Evolutionary conservation across 192 early-diverging fungal genomes (phyloP).

Genomic region (Coemansia furcata): DNA sequence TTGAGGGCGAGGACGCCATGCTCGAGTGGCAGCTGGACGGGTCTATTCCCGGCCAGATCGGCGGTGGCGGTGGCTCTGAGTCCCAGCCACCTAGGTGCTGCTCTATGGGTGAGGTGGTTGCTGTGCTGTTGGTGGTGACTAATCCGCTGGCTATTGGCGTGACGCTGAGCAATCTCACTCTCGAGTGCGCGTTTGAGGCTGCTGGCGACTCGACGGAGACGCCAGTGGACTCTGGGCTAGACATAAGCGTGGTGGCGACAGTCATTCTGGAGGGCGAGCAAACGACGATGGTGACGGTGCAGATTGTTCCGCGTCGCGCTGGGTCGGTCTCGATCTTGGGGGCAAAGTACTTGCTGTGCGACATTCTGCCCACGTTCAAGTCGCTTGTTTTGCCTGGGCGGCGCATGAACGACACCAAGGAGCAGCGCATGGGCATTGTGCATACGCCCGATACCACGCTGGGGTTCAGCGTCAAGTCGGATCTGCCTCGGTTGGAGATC

Average conservation of each 20-base stretch:
- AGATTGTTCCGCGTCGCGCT: slow-evolving; percentile 20
- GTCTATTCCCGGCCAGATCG: slow-evolving; percentile 7
- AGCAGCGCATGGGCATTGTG: slow-evolving; percentile 56
- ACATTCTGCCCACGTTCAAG: slow-evolving; percentile 69
- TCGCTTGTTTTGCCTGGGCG: slow-evolving; percentile 66
- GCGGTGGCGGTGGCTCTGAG: background rate
- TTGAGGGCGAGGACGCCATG: slow-evolving; percentile 45
- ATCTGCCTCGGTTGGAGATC: slow-evolving; percentile 83
- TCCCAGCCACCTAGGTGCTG: slow-evolving; percentile 19
- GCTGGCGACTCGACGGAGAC: background rate
- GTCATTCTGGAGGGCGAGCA: slow-evolving; percentile 42
- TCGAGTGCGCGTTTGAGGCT: slow-evolving; percentile 33
- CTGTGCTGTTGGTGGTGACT: slow-evolving; percentile 39
- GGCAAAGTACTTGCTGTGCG: slow-evolving; percentile 74
- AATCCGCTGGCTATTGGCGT: slow-evolving; percentile 49
- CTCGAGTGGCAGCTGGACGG: slow-evolving; percentile 28
- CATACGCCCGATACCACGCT: slow-evolving; percentile 74
- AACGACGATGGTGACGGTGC: slow-evolving; percentile 38
- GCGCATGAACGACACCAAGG: slow-evolving; percentile 74
- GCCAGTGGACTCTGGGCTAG: background rate
- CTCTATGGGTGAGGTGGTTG: slow-evolving; percentile 43
- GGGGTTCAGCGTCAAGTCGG: slow-evolving; percentile 69
- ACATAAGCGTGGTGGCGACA: slow-evolving; percentile 21
- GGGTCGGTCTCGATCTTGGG: slow-evolving; percentile 74
- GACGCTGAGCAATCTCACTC: slow-evolving; percentile 41